Base-by-base conservation (phyloP, 257 asterid genomes). In the Petunia axillaris region DNA sequence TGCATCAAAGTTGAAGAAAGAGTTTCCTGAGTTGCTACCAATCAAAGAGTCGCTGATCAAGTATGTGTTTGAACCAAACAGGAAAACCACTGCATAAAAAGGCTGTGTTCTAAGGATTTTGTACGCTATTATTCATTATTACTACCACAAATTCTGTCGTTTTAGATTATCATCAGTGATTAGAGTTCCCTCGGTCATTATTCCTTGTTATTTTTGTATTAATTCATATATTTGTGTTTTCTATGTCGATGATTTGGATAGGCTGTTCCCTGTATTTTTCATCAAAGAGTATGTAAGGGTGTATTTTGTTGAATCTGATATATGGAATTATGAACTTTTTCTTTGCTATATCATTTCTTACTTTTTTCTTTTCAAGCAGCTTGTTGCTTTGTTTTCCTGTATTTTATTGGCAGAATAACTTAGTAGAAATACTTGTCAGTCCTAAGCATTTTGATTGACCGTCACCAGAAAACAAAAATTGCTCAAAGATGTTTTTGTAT, bases 1-100 rank as follows among this genome's bases (percentile, higher is more conserved):
- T 75, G 84, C 81, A 77, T 81, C 80, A 16, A 81, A 81, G 64
- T 81, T 81, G 84, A 81, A 81, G 80, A 75, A 75, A 75, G 80
- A 81, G 77, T 76, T 81, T 78, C 71, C 78, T 8, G 70, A 81
- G 25, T 43, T 81, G 54, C 70, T 81, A 57, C 35, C 81, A 25
- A 76, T 81, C 81, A 81, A 81, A 41, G 84, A 81, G 13, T 81
- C 84, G 6, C 67, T 81, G 64, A 81, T 76, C 52, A 81, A 81
- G 81, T 41, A 64, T 35, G 76, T 81, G 38, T 81, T 81, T 41
- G 84, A 76, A 76, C 84, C 84, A 57, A 81, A 81, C 81, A 81
- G 44, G 78, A 81, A 81, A 64, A 76, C 50, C 62, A 15, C 81
- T 54, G 44, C 80, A 8, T 36, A 81, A 81, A 44, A 62, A 75